A percentile compares a stretch with the other conserved stretches of the same genome.
phyloP scores from a whole-genome alignment of 2,329 filamentous ascomycete species.

The Phyllosticta citribraziliensis region DNA sequence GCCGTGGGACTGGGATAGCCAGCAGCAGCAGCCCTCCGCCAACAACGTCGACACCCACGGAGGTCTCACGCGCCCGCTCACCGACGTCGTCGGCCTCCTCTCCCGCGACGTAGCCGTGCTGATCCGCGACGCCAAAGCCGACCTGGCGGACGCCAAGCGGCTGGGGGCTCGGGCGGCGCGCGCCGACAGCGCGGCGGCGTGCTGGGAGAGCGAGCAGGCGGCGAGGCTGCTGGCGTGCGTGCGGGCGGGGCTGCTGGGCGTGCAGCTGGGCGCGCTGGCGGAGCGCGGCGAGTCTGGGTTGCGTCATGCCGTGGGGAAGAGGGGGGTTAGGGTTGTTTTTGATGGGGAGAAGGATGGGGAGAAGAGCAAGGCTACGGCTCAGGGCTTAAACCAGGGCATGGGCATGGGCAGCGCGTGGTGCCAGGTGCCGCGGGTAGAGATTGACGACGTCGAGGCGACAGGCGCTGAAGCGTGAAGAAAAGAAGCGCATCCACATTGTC shows the following conservation, averaged over 20 bases:
- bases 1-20: slow-evolving; percentile 8
- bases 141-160: not conserved
- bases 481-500: too few species aligned
- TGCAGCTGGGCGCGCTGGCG: slow-evolving; percentile 15
- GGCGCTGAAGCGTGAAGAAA: not conserved
- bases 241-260: slow-evolving; percentile 11
- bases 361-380: too few species aligned
- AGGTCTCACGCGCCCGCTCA: not conserved
- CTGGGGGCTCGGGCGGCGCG: not conserved
- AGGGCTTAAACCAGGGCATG: not conserved
- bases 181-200: not conserved
- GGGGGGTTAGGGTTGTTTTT: not conserved
- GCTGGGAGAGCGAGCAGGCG: not conserved
- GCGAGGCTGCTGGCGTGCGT: not conserved
- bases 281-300: not conserved
- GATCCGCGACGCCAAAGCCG: not conserved
- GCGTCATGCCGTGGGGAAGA: not conserved
- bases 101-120: not conserved
- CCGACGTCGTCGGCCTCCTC: not conserved
- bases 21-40: not conserved
- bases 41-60: not conserved
- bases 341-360: not conserved
- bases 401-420: not conserved
- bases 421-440: not conserved
- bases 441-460: not conserved